phyloP scores from a whole-genome alignment of 352 stramenopile species.

The Phytophthora syringae region DNA sequence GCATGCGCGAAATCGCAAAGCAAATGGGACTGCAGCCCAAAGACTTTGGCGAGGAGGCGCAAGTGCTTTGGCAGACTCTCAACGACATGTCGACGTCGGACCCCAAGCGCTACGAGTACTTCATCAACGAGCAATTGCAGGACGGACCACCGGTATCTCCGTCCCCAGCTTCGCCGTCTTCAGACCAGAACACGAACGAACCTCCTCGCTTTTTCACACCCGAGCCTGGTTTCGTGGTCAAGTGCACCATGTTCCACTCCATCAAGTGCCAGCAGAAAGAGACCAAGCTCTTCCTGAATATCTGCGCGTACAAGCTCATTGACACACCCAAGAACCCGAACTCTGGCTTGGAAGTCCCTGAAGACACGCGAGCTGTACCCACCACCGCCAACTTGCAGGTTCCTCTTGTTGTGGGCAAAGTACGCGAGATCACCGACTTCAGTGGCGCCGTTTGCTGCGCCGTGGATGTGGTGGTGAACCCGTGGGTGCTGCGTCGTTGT shows the following conservation, averaged over 20 bases:
- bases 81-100: constrained; percentile 77
- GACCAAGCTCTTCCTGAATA: constrained; percentile 86
- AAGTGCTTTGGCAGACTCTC: constrained; percentile 76
- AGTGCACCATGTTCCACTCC: constrained; percentile 62
- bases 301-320: constrained; percentile 76
- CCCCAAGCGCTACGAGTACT: constrained; percentile 73
- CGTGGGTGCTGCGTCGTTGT: constrained; percentile 76
- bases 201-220: constrained; percentile 66
- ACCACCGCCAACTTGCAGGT: constrained; percentile 81
- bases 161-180: constrained; percentile 3
- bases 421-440: constrained; percentile 59
- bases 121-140: constrained; percentile 85
- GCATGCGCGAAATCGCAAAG: constrained; percentile 82
- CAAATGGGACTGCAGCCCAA: constrained; percentile 80
- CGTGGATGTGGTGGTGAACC: constrained; percentile 79
- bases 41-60: constrained; percentile 71
- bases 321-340: constrained; percentile 81
- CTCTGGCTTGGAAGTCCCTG: constrained; percentile 59
- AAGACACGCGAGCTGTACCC: constrained; percentile 64
- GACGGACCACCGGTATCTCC: constrained; percentile 51
- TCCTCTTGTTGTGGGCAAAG: constrained; percentile 69
- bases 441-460: constrained; percentile 49
- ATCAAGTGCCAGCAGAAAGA: constrained; percentile 67
- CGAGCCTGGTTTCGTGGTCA: constrained; percentile 77
- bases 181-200: constrained; percentile 10